Base-by-base conservation (phyloP, 805 yeast genomes). In the Teunomyces barrocoloradensis region DNA sequence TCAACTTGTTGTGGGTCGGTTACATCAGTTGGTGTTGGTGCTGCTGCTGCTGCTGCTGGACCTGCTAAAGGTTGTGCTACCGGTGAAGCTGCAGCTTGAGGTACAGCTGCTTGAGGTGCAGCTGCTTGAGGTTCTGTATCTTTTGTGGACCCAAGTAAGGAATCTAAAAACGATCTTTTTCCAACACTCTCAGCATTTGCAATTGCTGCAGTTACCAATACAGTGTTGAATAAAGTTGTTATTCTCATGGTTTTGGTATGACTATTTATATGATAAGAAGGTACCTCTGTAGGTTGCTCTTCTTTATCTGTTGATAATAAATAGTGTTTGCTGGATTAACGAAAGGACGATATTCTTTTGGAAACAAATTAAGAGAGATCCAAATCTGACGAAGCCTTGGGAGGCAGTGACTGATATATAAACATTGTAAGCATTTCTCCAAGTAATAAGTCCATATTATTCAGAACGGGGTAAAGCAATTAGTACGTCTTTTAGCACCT, bases 141-240 rank as follows among this genome's bases (percentile, higher is more conserved):
- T 25, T 45, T 50, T 45, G 50, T 39, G 17, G 52, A 43, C 13
- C 49, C 45, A 29, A 45, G 34, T 30, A 51, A 45, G 4, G 48
- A 43, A 28, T 48, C 52, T 17, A 53, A 44, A 45, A 50, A 44
- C 4, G 50, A 42, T 34, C 56, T 48, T 45, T 50, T 50, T 17
- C 36, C 43, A 36, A 42, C 45, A 30, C 43, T 36, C 17, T 50
- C 47, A 11, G 53, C 57, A 32, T 48, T 55, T 33, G 57, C 63
- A 38, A 61, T 50, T n/a, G 61, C 59, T 23, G 64, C 47, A 34
- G 60, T 54, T 38, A 56, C 52, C 58, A 64, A 57, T 39, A 61
- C 51, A 44, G 57, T 56, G 50, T 52, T 56, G 44, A 58, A 53
- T 45, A 60, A 60, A 48, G 61, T 50, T 18, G 54, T 48, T 50